Percentiles rank a stretch among this genome's conserved stretches.
phyloP scores from a whole-genome alignment of 2,329 filamentous ascomycete genomes.

The Phialophora expanda region DNA sequence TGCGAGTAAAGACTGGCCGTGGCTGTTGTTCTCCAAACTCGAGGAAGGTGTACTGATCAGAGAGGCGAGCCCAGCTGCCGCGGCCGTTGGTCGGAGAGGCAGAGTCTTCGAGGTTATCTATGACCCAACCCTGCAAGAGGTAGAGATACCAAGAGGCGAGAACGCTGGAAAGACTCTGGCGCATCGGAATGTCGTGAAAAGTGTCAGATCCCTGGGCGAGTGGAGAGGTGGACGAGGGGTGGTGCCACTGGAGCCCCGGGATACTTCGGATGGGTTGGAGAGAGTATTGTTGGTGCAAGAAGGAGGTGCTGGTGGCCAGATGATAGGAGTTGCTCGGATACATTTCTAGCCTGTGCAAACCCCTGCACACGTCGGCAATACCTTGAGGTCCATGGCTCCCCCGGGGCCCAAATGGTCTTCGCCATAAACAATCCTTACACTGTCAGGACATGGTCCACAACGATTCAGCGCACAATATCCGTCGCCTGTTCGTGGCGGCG shows the following conservation, averaged over 20 bases:
- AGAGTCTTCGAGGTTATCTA: slow-evolving; percentile 19
- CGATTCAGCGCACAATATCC: too few relatives aligned
- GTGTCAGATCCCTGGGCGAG: slow-evolving; percentile 10
- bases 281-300: slow-evolving; percentile 19
- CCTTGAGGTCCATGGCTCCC: not conserved
- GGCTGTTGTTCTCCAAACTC: slow-evolving; percentile 21
- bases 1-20: slow-evolving; percentile 19
- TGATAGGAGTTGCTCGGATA: slow-evolving; percentile 19
- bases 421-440: too few relatives aligned
- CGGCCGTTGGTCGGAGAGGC: slow-evolving; percentile 8
- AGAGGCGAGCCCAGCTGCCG: slow-evolving; percentile 12
- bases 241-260: slow-evolving; percentile 6
- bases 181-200: slow-evolving; percentile 23
- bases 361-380: not conserved
- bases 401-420: not conserved
- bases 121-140: slow-evolving; percentile 17
- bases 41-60: slow-evolving; percentile 16
- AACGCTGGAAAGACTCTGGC: slow-evolving; percentile 18
- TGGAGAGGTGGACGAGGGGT: slow-evolving; percentile 13
- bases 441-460: not conserved
- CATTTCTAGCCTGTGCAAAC: slow-evolving; percentile 13
- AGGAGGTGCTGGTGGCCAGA: slow-evolving; percentile 12
- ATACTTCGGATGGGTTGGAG: slow-evolving; percentile 3
- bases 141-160: slow-evolving; percentile 7
- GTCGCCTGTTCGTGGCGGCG: too few relatives aligned